Evolutionary conservation across 2,329 filamentous ascomycete genomes (phyloP).

Genomic region (Curvularia eragrostidis): DNA sequence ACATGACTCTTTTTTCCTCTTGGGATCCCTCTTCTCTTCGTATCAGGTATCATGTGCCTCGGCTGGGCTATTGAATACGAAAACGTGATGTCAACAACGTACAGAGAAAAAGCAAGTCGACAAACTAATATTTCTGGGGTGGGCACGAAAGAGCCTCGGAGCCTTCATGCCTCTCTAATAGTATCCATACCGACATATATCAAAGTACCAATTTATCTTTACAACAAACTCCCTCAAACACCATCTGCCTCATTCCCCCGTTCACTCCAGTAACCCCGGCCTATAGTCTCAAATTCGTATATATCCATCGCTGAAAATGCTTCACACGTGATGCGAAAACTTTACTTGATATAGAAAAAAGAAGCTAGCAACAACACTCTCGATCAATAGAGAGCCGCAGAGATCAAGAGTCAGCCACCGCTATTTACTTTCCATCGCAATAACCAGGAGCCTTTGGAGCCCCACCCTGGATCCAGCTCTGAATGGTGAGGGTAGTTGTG

Average conservation of each 20-base stretch:
- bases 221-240: not conserved
- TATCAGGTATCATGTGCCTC: too few species aligned
- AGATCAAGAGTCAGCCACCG: not conserved
- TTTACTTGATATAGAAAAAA: not conserved
- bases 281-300: not conserved
- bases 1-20: too few species aligned
- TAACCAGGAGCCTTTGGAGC: conserved; percentile 65
- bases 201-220: conserved; percentile 2
- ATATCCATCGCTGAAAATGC: conserved; percentile 23
- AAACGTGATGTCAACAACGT: too few species aligned
- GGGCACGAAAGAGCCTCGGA: too few species aligned
- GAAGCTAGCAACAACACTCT: not conserved
- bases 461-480: conserved; percentile 77
- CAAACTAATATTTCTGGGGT: too few species aligned
- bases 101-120: not conserved
- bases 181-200: too few species aligned
- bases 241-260: not conserved
- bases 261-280: not conserved
- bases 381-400: not conserved
- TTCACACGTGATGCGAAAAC: conserved; percentile 6
- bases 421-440: conserved; percentile 60
- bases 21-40: too few species aligned
- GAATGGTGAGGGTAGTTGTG: conserved; percentile 83
- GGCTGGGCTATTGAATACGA: too few species aligned
- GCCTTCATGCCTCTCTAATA: too few species aligned